Conservation (phyloP, 108 stramenopile species). For the Cyclotella sp. region DNA sequence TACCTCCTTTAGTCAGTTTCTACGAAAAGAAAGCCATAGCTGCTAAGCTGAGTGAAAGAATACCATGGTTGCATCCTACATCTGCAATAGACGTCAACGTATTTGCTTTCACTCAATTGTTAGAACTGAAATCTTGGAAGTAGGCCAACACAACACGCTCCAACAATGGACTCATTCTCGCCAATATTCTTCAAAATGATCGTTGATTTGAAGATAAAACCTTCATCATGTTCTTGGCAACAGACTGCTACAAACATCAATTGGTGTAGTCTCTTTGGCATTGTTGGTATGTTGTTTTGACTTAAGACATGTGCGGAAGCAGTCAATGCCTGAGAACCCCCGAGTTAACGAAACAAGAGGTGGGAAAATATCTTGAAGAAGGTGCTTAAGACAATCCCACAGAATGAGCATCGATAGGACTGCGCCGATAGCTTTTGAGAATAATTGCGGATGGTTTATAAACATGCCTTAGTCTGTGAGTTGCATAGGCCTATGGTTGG, state of each 20-base stretch:
- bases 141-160: conserved; percentile 29
- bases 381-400: too few species aligned
- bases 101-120: background rate
- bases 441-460: too few species aligned
- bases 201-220: conserved; percentile 43
- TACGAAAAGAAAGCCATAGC: conserved; percentile 44
- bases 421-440: too few species aligned
- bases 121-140: background rate
- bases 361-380: too few species aligned
- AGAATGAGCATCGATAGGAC: too few species aligned
- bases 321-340: background rate
- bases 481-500: too few species aligned
- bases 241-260: conserved; percentile 33
- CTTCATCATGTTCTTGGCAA: conserved; percentile 35
- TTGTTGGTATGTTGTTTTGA: background rate
- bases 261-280: background rate
- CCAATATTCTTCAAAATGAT: conserved; percentile 36
- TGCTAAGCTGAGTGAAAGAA: conserved; percentile 72
- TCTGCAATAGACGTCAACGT: conserved; percentile 58
- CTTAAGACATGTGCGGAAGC: conserved; percentile 16
- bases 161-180: conserved; percentile 40
- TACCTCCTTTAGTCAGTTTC: background rate
- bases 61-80: conserved; percentile 85
- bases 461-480: too few species aligned
- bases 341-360: too few species aligned